Percentiles rank a stretch among this genome's conserved stretches.
phyloP scores from a whole-genome alignment of 1,284 basidiomycete genomes.

The Moesziomyces aphidis region DNA sequence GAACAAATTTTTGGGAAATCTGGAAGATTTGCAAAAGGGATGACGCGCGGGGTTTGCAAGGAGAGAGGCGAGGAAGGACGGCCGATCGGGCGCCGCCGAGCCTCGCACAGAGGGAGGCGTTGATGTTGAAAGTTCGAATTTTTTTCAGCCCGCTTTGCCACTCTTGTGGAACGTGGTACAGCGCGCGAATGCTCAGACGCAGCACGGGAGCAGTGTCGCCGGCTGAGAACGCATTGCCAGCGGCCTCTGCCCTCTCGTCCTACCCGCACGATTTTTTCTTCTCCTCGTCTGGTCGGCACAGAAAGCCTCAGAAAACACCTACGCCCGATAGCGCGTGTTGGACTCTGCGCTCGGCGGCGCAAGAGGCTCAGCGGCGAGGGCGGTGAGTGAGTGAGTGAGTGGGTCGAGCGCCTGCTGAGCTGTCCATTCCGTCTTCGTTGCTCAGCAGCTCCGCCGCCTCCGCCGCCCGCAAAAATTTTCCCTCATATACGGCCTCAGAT shows the following conservation, averaged over 20 bases:
- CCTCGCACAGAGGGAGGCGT: not conserved
- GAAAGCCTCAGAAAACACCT: too few relatives aligned
- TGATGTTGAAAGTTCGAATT: constrained; percentile 35
- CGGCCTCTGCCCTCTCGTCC: too few relatives aligned
- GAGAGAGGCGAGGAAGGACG: not conserved
- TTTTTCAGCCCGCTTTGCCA: not conserved
- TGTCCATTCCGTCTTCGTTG: not conserved
- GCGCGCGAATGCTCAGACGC: not conserved
- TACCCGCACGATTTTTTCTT: too few relatives aligned
- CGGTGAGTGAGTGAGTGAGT: too few relatives aligned
- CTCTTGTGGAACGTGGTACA: not conserved
- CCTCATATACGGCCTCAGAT: not conserved
- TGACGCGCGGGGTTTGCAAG: not conserved
- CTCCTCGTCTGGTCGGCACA: too few relatives aligned
- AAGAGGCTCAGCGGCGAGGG: too few relatives aligned
- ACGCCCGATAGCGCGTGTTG: too few relatives aligned
- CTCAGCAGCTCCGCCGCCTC: constrained; percentile 1
- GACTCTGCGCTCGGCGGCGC: too few relatives aligned
- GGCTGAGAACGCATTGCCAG: too few relatives aligned
- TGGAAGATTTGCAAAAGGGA: constrained; percentile 18
- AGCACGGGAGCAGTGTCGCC: constrained; percentile 13
- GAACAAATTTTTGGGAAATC: constrained; percentile 13
- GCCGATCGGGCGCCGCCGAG: not conserved
- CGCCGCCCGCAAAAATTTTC: constrained; percentile 36
- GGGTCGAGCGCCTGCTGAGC: too few relatives aligned